Evolutionary conservation across 768 basidiomycete species (phyloP).

Genomic region (Lentinula boryana): DNA sequence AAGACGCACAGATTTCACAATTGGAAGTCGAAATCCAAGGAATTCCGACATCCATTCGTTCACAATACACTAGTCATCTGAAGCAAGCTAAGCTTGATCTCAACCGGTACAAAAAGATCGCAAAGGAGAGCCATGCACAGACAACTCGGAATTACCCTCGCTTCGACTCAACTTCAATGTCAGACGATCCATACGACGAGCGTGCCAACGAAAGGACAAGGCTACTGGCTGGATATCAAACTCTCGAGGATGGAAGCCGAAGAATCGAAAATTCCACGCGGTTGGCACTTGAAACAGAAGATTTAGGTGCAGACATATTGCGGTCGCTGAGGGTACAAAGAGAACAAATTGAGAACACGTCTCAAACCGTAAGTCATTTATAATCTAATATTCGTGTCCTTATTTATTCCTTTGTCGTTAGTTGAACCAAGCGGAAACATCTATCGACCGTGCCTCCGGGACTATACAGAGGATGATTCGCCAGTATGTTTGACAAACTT

Average conservation of each 20-base stretch:
- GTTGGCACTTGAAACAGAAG: conserved; percentile 89
- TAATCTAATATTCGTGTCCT: background rate
- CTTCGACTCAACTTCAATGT: conserved; percentile 18
- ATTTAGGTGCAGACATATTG: conserved; percentile 85
- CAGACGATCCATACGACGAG: conserved; percentile 71
- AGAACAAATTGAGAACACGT: conserved; percentile 85
- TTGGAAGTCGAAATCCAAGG: conserved; percentile 91
- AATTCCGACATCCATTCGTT: conserved; percentile 77
- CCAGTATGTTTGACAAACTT: conserved; percentile 48
- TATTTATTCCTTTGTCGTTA: conserved; percentile 19
- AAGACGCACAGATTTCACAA: conserved; percentile 67
- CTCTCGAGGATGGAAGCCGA: conserved; percentile 67
- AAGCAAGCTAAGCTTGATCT: conserved; percentile 68
- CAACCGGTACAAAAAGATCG: conserved; percentile 66
- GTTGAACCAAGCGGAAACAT: conserved; percentile 76
- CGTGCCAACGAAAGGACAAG: conserved; percentile 58
- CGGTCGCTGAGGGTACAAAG: conserved; percentile 74
- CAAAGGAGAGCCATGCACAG: conserved; percentile 66
- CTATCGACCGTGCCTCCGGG: conserved; percentile 82
- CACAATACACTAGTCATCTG: conserved; percentile 62
- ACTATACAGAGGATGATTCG: conserved; percentile 91
- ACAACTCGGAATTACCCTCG: conserved; percentile 62
- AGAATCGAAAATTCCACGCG: conserved; percentile 76
- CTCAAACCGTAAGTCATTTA: conserved; percentile 61
- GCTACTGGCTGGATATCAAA: conserved; percentile 65